Evolutionary conservation across 164 flowering plant species (phyloP), one percentile per base, ranked within the genome.

Genomic region (Dillenia suffruticosa): DNA sequence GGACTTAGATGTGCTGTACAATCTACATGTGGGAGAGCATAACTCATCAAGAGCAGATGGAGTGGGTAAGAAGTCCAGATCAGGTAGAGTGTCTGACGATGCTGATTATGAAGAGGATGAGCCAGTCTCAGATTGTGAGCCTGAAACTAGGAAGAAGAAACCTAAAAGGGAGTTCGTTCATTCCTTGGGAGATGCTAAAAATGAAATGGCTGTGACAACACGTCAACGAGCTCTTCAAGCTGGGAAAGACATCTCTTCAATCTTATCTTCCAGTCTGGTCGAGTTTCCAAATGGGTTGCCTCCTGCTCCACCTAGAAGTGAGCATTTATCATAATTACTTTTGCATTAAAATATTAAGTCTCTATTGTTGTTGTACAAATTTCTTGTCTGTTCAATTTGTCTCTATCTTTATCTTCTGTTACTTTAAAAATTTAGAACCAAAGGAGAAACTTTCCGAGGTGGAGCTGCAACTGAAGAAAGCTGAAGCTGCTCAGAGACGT

Each of bases 401-500:
- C 40, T 26, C 40, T 26, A 1, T 26, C 3, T 26, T 26, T 26
- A 26, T 26, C 1, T 26, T 26, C 40, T 26, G 40, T 26, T 26
- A 26, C 40, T 26, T 26, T 26, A 26, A 26, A 26, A 26, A 26
- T 26, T 26, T 26, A 87, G 93, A 76, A 68, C 82, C 80, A 83
- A 87, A 85, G 77, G 90, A 85, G 72, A 76, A 80, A 62, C 88
- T 85, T 44, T 12, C 93, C 14, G 93, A 83, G 46, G 78, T 79
- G 59, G 90, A 87, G 58, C 92, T 76, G 67, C 93, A 80, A 64
- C 56, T 82, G 44, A 85, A 85, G 79, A 87, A 83, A 72, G 81
- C 78, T 15, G 93, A 87, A 79, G 90, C 88, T 77, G 93, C 93
- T 61, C 81, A 85, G 63, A 81, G 83, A 56, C 88, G 90, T 12